These are phyloP conservation scores for Xylaria nigripes DNA, from an alignment of 495 filamentous ascomycete genomes.

Conservation along the genomic window DNA sequence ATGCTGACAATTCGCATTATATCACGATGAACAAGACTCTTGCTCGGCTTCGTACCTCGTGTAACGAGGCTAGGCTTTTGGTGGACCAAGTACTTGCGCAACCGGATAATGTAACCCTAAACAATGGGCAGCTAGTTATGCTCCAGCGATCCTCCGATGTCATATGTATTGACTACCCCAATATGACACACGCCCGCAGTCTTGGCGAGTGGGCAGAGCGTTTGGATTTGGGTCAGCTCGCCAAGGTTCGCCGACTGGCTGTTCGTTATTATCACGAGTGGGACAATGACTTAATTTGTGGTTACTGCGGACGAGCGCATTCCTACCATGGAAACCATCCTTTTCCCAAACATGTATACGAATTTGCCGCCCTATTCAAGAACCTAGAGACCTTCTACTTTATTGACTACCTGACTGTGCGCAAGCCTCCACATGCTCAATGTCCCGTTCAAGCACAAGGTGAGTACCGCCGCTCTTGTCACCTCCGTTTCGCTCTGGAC, in stretches of 20 bases:
- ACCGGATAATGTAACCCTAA: slow-evolving; percentile 16
- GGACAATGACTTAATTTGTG: slow-evolving; percentile 21
- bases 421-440: slow-evolving; percentile 13
- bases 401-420: slow-evolving; percentile 25
- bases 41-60: slow-evolving; percentile 13
- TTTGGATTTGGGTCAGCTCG: slow-evolving; percentile 21
- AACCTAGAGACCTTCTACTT: slow-evolving; percentile 29
- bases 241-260: slow-evolving; percentile 22
- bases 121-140: slow-evolving; percentile 19
- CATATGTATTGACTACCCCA: slow-evolving; percentile 25
- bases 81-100: slow-evolving; percentile 13
- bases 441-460: slow-evolving; percentile 9
- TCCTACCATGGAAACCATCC: slow-evolving; percentile 1
- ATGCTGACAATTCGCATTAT: slow-evolving; percentile 24
- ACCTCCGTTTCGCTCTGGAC: neutral
- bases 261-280: slow-evolving; percentile 26
- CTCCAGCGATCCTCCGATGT: slow-evolving; percentile 21
- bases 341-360: slow-evolving; percentile 21
- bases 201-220: slow-evolving; percentile 17
- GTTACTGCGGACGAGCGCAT: slow-evolving; percentile 20
- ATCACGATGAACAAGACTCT: slow-evolving; percentile 19
- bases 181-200: slow-evolving; percentile 7
- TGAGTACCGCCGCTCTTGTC: slow-evolving; percentile 1
- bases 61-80: slow-evolving; percentile 16
- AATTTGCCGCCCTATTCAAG: slow-evolving; percentile 27